Evolutionary conservation across 371 early-diverging fungal genomes (phyloP), one percentile per base, ranked within the genome.

Genomic region (Mucor velutinosus): DNA sequence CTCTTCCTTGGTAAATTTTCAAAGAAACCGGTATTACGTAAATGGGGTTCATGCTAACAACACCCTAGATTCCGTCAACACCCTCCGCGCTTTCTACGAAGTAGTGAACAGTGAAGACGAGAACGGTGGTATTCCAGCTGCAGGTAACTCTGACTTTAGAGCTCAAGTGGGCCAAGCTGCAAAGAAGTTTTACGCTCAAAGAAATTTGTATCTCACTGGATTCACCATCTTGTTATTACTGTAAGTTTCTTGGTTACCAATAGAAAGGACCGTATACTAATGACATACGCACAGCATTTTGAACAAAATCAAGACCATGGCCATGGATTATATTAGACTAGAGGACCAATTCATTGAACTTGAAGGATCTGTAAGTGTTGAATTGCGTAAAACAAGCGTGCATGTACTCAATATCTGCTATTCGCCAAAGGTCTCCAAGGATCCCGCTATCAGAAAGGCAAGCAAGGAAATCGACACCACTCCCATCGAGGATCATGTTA

Each of bases 111-210:
- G 83, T 37, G 69, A 73, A 30, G 76, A 85, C 25, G 69, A 73
- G 32, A 66, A 71, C 4, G 76, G 79, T 15, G 56, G 49, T 10
- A 49, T 64, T 23, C 55, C 72, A 32, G 12, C 73, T 15, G 51
- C 51, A 17, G 71, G 68, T 49, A 76, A 72, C 7, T 59, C 65
- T 12, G 81, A 79, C 41, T 69, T 80, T 35, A 85, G 83, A 62
- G 70, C 82, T 3, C 87, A 90, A 58, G 79, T 89, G 43, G 82
- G 79, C 63, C 75, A 87, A 45, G 85, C 88, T 66, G 85, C 90
- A 14, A 88, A 87, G 70, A 87, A 89, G 75, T 93, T 95, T 74
- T 93, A 94, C 63, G 92, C 91, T 33, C 96, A 95, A 79, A 86
- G 96, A 72, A 95, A 95, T 77, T 84, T 94, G 79, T 93, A 74